Conservation (phyloP, 2,329 filamentous ascomycete species). For the Immersiporthe knoxdaviesiana region DNA sequence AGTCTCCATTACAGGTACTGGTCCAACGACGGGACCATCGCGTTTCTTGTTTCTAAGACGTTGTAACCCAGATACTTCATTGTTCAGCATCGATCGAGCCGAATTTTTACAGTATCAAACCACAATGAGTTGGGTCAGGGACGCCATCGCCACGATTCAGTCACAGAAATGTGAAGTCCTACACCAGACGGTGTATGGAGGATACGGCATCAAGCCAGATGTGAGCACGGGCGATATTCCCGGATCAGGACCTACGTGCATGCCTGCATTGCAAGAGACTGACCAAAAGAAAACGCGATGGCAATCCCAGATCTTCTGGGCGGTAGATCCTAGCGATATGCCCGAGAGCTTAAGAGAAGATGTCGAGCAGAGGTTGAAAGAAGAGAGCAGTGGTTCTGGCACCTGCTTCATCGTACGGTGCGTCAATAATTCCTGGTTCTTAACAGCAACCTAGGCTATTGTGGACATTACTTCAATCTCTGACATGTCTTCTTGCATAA, state of each 20-base stretch:
- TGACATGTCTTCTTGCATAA: background rate
- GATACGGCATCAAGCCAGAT: constrained; percentile 8
- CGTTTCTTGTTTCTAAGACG: background rate
- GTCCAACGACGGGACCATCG: background rate
- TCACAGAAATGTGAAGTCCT: constrained; percentile 14
- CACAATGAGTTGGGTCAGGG: constrained; percentile 21
- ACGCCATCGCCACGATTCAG: background rate
- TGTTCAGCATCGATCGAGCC: background rate
- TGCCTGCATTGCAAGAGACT: background rate
- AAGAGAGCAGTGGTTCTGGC: constrained; percentile 1
- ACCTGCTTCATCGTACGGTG: constrained; percentile 20
- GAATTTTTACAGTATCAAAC: background rate
- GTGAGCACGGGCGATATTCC: background rate
- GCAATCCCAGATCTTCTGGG: constrained; percentile 18
- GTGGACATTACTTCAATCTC: background rate
- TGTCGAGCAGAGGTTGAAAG: constrained; percentile 10
- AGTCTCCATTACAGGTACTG: no score
- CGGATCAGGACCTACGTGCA: no score
- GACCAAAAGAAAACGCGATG: background rate
- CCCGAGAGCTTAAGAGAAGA: background rate
- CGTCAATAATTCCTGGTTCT: no score
- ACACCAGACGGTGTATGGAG: constrained; percentile 11
- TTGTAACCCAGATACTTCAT: background rate
- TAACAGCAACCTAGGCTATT: no score
- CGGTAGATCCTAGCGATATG: constrained; percentile 11